phyloP scores from a whole-genome alignment of 1,284 basidiomycete species.

The Rhizoctonia solani region DNA sequence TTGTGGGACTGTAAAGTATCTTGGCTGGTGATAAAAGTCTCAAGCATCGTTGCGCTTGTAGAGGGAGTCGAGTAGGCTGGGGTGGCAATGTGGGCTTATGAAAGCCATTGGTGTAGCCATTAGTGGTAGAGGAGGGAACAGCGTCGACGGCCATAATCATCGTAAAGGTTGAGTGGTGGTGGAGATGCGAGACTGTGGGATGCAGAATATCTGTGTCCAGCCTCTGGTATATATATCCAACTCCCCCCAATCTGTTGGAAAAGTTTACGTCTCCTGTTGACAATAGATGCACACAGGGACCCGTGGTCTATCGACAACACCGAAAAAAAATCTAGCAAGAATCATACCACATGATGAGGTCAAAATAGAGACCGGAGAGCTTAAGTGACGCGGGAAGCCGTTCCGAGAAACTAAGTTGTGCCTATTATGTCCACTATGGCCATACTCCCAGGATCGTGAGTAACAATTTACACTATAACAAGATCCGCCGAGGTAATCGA shows the following conservation, averaged over 20 bases:
- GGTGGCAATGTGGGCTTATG: neutral
- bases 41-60: constrained; percentile 11
- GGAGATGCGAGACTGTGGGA: neutral
- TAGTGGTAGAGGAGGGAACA: neutral
- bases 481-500: constrained; percentile 31
- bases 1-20: constrained; percentile 27
- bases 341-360: constrained; percentile 23
- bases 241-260: neutral
- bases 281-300: too few species aligned
- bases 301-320: too few species aligned
- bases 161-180: constrained; percentile 7
- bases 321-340: too few species aligned
- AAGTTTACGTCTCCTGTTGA: constrained; percentile 7
- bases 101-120: constrained; percentile 19
- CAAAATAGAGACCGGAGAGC: constrained; percentile 3
- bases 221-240: too few species aligned
- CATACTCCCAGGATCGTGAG: constrained; percentile 8
- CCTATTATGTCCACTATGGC: neutral
- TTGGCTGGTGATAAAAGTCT: constrained; percentile 35
- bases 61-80: neutral
- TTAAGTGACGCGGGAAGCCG: too few species aligned
- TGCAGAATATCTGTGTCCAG: too few species aligned
- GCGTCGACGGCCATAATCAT: constrained; percentile 32
- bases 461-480: constrained; percentile 19
- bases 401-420: constrained; percentile 3